phyloP scores from a whole-genome alignment of 176 grass and related monocot species.

The Cenchrus americanus region DNA sequence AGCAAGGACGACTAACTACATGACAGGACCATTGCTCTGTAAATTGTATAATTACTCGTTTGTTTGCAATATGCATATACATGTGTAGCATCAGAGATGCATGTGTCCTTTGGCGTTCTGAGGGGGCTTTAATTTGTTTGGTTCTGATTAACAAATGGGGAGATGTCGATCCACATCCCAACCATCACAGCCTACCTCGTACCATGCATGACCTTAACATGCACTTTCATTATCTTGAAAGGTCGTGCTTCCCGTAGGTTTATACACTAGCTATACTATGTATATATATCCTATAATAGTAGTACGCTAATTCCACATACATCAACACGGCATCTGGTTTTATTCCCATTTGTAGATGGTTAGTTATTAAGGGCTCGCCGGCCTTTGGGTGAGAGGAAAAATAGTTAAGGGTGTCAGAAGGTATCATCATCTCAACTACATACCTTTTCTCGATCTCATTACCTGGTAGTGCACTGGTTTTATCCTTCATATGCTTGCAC shows the following conservation, averaged over 20 bases:
- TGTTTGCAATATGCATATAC: not conserved
- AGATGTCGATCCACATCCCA: constrained; percentile 34
- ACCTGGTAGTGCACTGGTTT: no score
- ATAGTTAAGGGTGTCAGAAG: no score
- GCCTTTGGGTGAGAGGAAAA: not conserved
- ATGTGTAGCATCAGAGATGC: no score
- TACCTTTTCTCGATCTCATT: no score
- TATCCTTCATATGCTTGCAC: no score
- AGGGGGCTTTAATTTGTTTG: not conserved
- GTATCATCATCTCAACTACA: not conserved
- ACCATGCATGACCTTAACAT: not conserved
- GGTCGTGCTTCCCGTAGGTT: not conserved
- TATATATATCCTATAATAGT: not conserved
- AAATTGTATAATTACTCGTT: not conserved
- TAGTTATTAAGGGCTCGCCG: not conserved
- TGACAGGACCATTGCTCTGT: not conserved
- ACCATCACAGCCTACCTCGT: constrained; percentile 15
- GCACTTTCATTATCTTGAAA: not conserved
- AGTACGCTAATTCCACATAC: constrained; percentile 10
- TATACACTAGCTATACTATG: not conserved
- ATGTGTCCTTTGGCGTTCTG: constrained; percentile 7
- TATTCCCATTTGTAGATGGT: not conserved
- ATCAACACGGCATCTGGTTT: not conserved
- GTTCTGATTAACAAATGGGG: not conserved
- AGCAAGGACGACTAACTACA: no score